phyloP scores from a whole-genome alignment of 1,139 yeast genomes.

The Pichia sp. region DNA sequence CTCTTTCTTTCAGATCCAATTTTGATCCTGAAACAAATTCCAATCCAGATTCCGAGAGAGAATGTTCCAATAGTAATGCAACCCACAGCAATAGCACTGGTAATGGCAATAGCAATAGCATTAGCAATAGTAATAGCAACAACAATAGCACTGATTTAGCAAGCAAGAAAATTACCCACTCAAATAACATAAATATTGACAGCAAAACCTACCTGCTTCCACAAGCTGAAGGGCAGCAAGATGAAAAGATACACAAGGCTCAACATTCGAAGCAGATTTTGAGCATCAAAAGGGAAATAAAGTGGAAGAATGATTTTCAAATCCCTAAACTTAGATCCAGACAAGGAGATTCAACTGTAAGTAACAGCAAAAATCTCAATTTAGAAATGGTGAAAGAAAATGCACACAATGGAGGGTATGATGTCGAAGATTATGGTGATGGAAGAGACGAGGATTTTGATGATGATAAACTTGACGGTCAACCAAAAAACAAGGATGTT shows the following conservation, averaged over 20 bases:
- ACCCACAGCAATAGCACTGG: background rate
- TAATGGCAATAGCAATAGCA: too few species aligned
- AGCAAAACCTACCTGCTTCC: background rate
- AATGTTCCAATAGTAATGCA: background rate
- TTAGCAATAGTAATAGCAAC: background rate
- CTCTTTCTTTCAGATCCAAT: background rate
- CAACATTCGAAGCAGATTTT: background rate
- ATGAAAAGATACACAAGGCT: background rate
- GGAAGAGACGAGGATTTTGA: background rate
- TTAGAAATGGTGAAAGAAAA: background rate
- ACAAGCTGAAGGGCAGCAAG: background rate
- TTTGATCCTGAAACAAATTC: background rate
- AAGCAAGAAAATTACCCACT: background rate
- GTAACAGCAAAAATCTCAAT: background rate
- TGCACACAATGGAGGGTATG: background rate
- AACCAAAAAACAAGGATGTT: conserved; percentile 7
- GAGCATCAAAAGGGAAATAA: conserved; percentile 1
- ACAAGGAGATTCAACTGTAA: background rate
- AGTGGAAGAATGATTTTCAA: conserved; percentile 6
- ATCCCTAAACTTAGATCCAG: background rate
- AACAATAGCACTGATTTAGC: too few species aligned
- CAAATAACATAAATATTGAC: background rate
- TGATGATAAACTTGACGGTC: background rate
- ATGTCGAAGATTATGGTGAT: background rate
- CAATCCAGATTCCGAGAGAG: background rate